Conservation (phyloP, 148 eudicot species). For the Spergularia bocconei region DNA sequence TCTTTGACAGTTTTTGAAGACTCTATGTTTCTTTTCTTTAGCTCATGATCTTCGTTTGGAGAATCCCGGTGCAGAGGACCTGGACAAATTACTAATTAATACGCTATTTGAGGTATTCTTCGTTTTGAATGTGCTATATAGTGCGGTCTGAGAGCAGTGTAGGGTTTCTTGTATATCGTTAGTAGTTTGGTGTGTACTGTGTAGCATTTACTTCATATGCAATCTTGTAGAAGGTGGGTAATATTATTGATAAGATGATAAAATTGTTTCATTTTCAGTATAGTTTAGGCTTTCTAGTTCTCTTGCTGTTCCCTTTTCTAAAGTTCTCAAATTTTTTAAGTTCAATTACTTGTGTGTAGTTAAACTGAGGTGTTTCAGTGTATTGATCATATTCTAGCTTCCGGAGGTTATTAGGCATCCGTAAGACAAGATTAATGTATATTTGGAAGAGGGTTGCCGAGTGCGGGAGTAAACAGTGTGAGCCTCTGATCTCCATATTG, state of each 20-base stretch:
- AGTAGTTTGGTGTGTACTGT: neutral
- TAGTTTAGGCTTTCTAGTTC: neutral
- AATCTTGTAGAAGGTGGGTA: neutral
- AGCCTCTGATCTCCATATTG: no score
- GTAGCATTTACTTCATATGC: neutral
- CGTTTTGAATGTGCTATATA: neutral
- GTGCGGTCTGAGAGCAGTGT: neutral
- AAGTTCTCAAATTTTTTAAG: no score
- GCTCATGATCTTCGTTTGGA: constrained; percentile 76
- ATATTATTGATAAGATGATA: neutral
- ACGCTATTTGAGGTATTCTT: constrained; percentile 73
- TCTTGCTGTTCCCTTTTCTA: neutral
- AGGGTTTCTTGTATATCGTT: neutral
- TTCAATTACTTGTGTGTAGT: no score
- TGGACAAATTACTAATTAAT: constrained; percentile 64
- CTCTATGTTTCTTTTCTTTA: constrained; percentile 31
- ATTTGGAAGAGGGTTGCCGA: no score
- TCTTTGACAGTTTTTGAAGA: constrained; percentile 16
- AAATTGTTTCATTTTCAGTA: neutral
- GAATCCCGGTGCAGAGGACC: constrained; percentile 65
- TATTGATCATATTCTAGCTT: no score
- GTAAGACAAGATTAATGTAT: no score
- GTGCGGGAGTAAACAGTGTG: no score
- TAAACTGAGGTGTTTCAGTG: no score
- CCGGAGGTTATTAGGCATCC: no score